Evolutionary conservation across 1,284 basidiomycete genomes (phyloP).

Genomic region (Puccinia coronata): DNA sequence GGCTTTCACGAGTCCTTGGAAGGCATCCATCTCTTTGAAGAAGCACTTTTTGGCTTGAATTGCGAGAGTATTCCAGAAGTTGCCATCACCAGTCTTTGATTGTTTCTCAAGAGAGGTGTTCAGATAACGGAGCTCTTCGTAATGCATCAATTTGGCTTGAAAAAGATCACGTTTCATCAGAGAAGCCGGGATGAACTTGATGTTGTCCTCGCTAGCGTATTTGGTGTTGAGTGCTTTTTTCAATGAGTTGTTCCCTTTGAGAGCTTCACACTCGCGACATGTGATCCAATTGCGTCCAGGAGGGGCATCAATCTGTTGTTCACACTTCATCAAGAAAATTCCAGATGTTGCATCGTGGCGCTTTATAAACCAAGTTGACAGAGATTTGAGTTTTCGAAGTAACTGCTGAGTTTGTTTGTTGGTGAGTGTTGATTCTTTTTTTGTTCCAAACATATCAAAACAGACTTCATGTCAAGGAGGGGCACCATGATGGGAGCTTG

Average conservation of each 20-base stretch:
- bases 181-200: background rate
- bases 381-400: background rate
- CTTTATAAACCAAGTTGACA: slow-evolving; percentile 16
- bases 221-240: slow-evolving; percentile 1
- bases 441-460: slow-evolving; percentile 2
- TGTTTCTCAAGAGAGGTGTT: slow-evolving; percentile 16
- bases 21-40: background rate
- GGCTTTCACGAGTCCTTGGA: slow-evolving; percentile 23
- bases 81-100: background rate
- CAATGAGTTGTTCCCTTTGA: background rate
- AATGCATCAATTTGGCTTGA: background rate
- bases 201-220: background rate
- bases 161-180: slow-evolving; percentile 3
- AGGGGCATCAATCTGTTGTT: background rate
- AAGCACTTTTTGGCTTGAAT: slow-evolving; percentile 1
- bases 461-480: slow-evolving; percentile 5
- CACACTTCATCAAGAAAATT: slow-evolving; percentile 6
- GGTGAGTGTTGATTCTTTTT: background rate
- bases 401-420: background rate
- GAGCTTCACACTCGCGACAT: background rate
- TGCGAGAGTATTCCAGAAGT: background rate
- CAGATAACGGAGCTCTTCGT: background rate
- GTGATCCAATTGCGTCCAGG: background rate
- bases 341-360: background rate
- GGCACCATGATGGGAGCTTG: background rate